Evolutionary conservation across 495 filamentous ascomycete genomes (phyloP), one percentile per base, ranked within the genome.

Genomic region (Aeminium ludgeri): DNA sequence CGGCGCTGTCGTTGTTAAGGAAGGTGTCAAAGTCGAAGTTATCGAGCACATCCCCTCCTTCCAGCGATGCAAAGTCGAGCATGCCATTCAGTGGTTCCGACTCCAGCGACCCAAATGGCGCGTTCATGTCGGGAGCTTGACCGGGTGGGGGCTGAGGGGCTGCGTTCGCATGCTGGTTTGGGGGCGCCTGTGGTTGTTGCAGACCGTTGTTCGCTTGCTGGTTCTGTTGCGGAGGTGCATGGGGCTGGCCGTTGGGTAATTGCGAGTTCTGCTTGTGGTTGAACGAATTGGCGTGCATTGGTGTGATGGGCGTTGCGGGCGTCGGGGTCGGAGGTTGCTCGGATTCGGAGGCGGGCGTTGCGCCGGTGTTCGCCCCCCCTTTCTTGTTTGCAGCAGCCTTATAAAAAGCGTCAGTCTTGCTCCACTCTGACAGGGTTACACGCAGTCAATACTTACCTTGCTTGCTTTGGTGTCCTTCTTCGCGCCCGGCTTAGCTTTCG

Each of bases 11-110:
- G 44, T 75, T 74, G 46, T 76, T 75, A 6, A 96, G 64, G 71
- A 95, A 96, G 0, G 82, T 84, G 59, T 96, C 87, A 57, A 96
- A 96, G 59, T 96, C 87, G 50, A 96, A 96, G 51, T 82, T 80
- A 54, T 84, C 78, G 36, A 96, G 64, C n/a, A 91, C 78, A 56
- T 86, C 70, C 25, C 16, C 33, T 20, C 67, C 72, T 40, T 72
- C 67, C 51, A 80, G 59, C 33, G 1, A 6, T 49, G 66, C 67
- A 53, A 83, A 82, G 40, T 78, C 74, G 54, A 81, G 66, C 57
- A 68, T 40, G 38, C 39, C 39, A 38, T 41, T 43, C 30, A 39
- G 37, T 12, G 27, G 19, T 4, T 29, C 27, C 7, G 34, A 11
- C 12, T 23, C 35, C 20, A 43, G 27, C n/a, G 27, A 20, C 16